These are phyloP conservation scores for Penicillium daleae DNA, from an alignment of 495 filamentous ascomycete genomes.

Conservation along the genomic window DNA sequence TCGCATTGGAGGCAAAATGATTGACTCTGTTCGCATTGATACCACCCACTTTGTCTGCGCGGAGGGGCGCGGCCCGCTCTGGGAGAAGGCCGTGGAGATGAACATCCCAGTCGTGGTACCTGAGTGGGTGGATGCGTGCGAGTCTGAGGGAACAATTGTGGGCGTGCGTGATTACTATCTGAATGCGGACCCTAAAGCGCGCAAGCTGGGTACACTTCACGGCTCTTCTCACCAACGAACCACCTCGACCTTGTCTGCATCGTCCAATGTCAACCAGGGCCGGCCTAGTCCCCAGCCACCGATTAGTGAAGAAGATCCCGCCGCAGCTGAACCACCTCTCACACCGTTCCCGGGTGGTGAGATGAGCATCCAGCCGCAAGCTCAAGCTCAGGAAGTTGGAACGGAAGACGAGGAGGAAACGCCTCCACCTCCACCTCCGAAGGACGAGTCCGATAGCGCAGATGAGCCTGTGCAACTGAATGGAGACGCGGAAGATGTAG, in stretches of 20 bases:
- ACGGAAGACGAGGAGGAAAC: slow-evolving; percentile 35
- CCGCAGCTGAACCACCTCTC: slow-evolving; percentile 40
- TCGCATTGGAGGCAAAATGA: slow-evolving; percentile 88
- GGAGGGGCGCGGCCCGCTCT: slow-evolving; percentile 85
- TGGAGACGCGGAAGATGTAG: slow-evolving; percentile 21
- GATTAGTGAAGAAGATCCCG: slow-evolving; percentile 3
- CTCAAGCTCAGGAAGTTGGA: slow-evolving; percentile 33
- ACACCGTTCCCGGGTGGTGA: slow-evolving; percentile 50
- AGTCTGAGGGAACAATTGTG: slow-evolving; percentile 89
- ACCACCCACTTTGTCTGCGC: slow-evolving; percentile 99
- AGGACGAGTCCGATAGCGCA: slow-evolving; percentile 35
- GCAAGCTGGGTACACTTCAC: slow-evolving; percentile 57
- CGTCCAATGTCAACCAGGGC: slow-evolving; percentile 31
- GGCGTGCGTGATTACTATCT: slow-evolving; percentile 96
- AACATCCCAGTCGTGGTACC: slow-evolving; percentile 98
- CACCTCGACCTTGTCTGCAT: slow-evolving; percentile 37
- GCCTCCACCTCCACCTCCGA: slow-evolving; percentile 42
- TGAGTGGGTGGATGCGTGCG: slow-evolving; percentile 95
- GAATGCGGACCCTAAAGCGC: slow-evolving; percentile 75
- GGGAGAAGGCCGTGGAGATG: slow-evolving; percentile 97
- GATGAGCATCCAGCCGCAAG: slow-evolving; percentile 38
- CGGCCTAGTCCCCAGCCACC: slow-evolving; percentile 31
- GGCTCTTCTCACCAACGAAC: slow-evolving; percentile 47
- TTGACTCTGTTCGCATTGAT: slow-evolving; percentile 91
- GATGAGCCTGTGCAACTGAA: slow-evolving; percentile 26